Evolutionary conservation across 352 stramenopile genomes (phyloP).

Genomic region (Blastocystis sp.): DNA sequence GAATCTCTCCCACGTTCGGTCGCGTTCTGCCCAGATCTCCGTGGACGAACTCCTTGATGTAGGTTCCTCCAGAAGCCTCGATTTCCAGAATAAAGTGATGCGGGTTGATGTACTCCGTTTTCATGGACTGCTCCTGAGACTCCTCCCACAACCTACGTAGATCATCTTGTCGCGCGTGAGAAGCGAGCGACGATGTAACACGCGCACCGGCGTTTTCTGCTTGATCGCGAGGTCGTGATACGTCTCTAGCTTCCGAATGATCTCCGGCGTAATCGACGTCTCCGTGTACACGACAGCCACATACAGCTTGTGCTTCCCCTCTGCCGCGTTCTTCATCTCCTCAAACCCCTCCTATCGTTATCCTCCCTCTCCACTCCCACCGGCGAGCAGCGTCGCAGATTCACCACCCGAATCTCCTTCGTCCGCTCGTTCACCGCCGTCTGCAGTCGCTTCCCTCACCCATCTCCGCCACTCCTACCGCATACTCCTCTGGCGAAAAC

Average conservation of each 20-base stretch:
- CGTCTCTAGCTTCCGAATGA: constrained; percentile 67
- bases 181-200: constrained; percentile 87
- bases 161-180: constrained; percentile 79
- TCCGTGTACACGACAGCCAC: constrained; percentile 62
- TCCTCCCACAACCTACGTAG: background rate
- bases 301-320: constrained; percentile 65
- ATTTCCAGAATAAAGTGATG: constrained; percentile 89
- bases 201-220: constrained; percentile 88
- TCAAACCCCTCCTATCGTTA: constrained; percentile 56
- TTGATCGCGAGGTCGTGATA: constrained; percentile 76
- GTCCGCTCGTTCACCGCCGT: constrained; percentile 18
- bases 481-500: constrained; percentile 64
- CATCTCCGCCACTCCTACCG: background rate
- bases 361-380: background rate
- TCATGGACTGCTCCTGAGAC: constrained; percentile 54
- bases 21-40: constrained; percentile 89
- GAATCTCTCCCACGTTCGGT: constrained; percentile 79
- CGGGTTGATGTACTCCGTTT: constrained; percentile 75
- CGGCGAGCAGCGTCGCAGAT: constrained; percentile 33
- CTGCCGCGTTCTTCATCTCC: constrained; percentile 60
- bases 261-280: constrained; percentile 60
- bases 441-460: constrained; percentile 33
- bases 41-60: constrained; percentile 99
- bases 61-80: constrained; percentile 84
- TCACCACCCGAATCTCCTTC: constrained; percentile 42